Evolutionary conservation across 2,329 filamentous ascomycete species (phyloP), one percentile per base, ranked within the genome.

Genomic region (Didymella exigua): DNA sequence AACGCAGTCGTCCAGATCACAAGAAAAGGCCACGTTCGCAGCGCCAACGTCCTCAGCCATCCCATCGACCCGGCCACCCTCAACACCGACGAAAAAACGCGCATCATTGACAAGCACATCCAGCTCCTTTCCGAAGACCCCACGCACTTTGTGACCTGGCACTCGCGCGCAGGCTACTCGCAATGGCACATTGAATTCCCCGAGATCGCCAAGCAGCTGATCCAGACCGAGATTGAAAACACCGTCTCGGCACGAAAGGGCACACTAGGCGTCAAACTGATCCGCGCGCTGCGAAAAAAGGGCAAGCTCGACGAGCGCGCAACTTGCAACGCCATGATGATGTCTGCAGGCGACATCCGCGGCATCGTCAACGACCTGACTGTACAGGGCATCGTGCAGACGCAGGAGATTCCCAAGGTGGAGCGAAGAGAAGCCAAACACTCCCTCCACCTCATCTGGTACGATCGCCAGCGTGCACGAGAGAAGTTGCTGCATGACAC

Each of bases 221-320:
- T 89, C 38, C 88, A 93, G 66, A 78, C 84, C 5, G 91, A 97
- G 72, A 79, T 98, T 26, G 91, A 97, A 73, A 86, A 87, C 13
- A 88, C 92, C 36, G 88, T 98, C 51, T 85, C 89, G 59, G 86
- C 91, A 4, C 85, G 86, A 2, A 92, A 91, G 64, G 92, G 91
- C 7, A 84, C 85, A 7, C 81, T 89, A 41, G 91, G 91, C 0
- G 83, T 93, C 16, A 89, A 93, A 8, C 81, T 99, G n/a, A 84
- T 92, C 18, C 89, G 91, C 18, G 91, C 98, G 50, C 82, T 99
- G 18, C 84, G 89, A 33, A 87, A 89, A 54, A 91, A 93, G 70
- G 95, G 95, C 48, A 96, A 95, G 70, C 81, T 98, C n/a, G 93
- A 98, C 63, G 95, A 99, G 75, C 96, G 96, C 75, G 88, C 90